Evolutionary conservation across 148 eudicot species (phyloP).

Genomic region (Pouteria glomerata): DNA sequence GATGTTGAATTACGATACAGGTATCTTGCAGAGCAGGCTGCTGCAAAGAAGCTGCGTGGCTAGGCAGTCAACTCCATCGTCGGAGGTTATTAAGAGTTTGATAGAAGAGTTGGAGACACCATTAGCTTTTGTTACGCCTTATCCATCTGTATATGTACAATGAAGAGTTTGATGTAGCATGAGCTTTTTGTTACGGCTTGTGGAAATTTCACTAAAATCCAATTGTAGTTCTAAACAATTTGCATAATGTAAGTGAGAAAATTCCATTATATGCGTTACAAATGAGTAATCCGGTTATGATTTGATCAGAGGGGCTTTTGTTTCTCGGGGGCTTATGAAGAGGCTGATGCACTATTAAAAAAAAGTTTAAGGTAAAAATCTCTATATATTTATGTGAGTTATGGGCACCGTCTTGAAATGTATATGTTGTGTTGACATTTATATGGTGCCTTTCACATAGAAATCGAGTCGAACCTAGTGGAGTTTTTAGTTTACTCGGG

Average conservation of each 20-base stretch:
- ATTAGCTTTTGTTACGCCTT: not conserved
- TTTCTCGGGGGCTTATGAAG: not conserved
- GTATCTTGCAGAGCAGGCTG: slow-evolving; percentile 65
- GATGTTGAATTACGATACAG: slow-evolving; percentile 39
- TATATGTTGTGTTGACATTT: no score
- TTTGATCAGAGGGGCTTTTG: not conserved
- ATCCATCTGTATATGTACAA: not conserved
- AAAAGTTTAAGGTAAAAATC: no score
- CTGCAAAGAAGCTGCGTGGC: slow-evolving; percentile 35
- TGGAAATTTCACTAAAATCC: not conserved
- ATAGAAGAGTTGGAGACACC: not conserved
- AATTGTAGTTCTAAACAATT: no score
- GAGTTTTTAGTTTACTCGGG: no score
- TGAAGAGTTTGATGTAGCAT: not conserved
- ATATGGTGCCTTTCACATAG: no score
- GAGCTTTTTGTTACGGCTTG: not conserved
- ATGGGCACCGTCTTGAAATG: no score
- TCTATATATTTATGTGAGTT: no score
- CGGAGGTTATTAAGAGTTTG: not conserved
- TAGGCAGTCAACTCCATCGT: not conserved
- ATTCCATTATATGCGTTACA: no score
- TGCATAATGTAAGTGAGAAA: no score
- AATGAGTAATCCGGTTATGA: not conserved
- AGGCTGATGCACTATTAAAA: not conserved
- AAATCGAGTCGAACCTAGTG: no score